Evolutionary conservation across 192 early-diverging fungal genomes (phyloP), one percentile per base, ranked within the genome.

Genomic region (Linnemannia elongata): DNA sequence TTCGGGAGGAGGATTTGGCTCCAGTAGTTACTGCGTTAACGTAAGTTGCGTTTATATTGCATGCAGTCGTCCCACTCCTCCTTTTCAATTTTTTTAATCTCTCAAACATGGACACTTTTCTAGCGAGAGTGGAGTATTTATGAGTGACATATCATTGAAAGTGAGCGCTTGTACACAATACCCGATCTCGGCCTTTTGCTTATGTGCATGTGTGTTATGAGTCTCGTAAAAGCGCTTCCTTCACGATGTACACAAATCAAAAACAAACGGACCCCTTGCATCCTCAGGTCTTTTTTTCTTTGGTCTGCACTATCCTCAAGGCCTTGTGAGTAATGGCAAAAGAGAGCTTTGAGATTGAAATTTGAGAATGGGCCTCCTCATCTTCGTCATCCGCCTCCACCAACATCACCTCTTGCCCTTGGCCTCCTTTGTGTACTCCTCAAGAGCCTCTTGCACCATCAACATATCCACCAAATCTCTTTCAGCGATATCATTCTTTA

Each of bases 41-140:
- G 69, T 71, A 71, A 71, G 69, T 71, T 69, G 69, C 0, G 69
- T 7, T 71, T 71, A 41, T 71, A 33, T 42, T 36, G 27, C 47
- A 75, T 36, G 49, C 30, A 33, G 20, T n/a, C 74, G 18, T 6
- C 0, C n/a, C 55, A 33, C 12, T 33, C 3, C 27, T 66, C 33
- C 60, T 33, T 30, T 15, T 33, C 55, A 45, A 49, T 7, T 63
- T 20, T 10, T 24, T 57, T 22, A 20, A 12, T n/a, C 54, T 1
- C 54, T 57, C 24, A 57, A n/a, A n/a, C 6, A 6, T 30, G 27
- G 24, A 10, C 57, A 24, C 5, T 30, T 30, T 8, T 63, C 10
- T n/a, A 44, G n/a, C 1, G 57, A 12, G 6, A 63, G 24, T 6
- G 24, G n/a, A 27, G n/a, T 20, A 63, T 63, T 66, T 66, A 66